Evolutionary conservation across 2,329 filamentous ascomycete genomes (phyloP).

Genomic region (Aquanectria penicillioides): DNA sequence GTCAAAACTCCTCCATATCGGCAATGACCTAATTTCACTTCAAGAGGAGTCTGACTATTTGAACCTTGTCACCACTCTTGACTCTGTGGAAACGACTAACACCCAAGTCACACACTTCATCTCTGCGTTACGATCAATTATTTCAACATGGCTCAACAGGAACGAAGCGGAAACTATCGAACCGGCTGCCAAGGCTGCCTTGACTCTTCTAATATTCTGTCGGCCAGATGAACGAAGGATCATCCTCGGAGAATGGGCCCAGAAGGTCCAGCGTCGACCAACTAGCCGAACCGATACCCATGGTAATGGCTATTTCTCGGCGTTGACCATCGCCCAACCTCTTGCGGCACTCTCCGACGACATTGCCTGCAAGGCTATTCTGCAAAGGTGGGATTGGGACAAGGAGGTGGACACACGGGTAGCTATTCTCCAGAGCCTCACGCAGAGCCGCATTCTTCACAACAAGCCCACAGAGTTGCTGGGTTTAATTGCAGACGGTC

Average conservation of each 20-base stretch:
- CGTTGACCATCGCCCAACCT: slow-evolving; percentile 61
- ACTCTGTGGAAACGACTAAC: slow-evolving; percentile 3
- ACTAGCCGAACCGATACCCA: slow-evolving; percentile 48
- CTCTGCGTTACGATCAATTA: slow-evolving; percentile 43
- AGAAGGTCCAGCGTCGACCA: slow-evolving; percentile 49
- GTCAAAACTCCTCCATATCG: slow-evolving; percentile 26
- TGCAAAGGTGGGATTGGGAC: slow-evolving; percentile 63
- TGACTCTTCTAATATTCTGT: slow-evolving; percentile 60
- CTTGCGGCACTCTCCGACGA: slow-evolving; percentile 44
- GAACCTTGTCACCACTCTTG: slow-evolving; percentile 33
- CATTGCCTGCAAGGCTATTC: slow-evolving; percentile 56
- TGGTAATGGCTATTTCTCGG: slow-evolving; percentile 63
- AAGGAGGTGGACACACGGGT: slow-evolving; percentile 62
- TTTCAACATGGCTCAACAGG: slow-evolving; percentile 59
- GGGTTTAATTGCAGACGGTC: slow-evolving; percentile 61
- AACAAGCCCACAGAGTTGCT: slow-evolving; percentile 55
- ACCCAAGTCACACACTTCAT: slow-evolving; percentile 34
- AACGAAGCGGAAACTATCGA: slow-evolving; percentile 62
- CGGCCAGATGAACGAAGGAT: slow-evolving; percentile 46
- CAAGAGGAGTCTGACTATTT: slow-evolving; percentile 32
- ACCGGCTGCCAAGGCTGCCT: slow-evolving; percentile 60
- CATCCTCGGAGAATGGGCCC: slow-evolving; percentile 59
- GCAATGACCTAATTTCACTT: slow-evolving; percentile 39
- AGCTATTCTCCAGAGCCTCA: slow-evolving; percentile 65
- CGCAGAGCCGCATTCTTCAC: slow-evolving; percentile 56